These are phyloP conservation scores for Colletotrichum karsti DNA, from an alignment of 2,329 filamentous ascomycete species.

Conservation along the genomic window DNA sequence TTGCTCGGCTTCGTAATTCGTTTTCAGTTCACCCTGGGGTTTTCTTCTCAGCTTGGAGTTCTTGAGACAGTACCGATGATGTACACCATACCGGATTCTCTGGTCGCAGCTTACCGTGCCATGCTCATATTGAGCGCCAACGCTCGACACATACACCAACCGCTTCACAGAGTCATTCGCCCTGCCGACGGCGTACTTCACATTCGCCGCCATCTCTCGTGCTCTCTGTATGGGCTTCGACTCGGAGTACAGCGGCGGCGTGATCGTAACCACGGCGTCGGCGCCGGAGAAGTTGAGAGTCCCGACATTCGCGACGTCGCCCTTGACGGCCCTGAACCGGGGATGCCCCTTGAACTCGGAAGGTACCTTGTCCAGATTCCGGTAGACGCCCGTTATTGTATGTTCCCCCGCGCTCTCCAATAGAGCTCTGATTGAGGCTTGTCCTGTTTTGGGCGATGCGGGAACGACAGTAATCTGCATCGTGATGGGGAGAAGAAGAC, in stretches of 20 bases:
- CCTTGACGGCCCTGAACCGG: constrained; percentile 39
- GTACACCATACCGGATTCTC: fast-evolving
- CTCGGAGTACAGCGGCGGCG: constrained; percentile 42
- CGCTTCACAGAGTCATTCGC: constrained; percentile 11
- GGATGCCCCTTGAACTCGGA: constrained; percentile 36
- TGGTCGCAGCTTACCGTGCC: constrained; percentile 35
- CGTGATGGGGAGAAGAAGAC: neutral
- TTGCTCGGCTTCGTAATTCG: constrained; percentile 35
- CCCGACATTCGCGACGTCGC: constrained; percentile 37
- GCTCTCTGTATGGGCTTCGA: constrained; percentile 33
- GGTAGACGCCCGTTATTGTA: constrained; percentile 39
- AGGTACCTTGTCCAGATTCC: constrained; percentile 38
- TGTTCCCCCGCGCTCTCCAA: constrained; percentile 32
- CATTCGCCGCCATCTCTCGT: constrained; percentile 45
- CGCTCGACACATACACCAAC: constrained; percentile 30
- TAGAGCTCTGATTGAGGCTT: constrained; percentile 37
- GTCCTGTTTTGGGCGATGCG: constrained; percentile 42
- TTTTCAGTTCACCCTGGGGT: constrained; percentile 36
- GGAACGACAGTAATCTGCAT: constrained; percentile 44
- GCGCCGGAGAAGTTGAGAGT: constrained; percentile 39
- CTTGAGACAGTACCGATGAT: neutral
- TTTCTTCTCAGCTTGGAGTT: neutral
- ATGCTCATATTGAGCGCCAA: constrained; percentile 39
- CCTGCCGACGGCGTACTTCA: constrained; percentile 40
- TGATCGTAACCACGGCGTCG: constrained; percentile 42